Evolutionary conservation across 176 grass and related monocot species (phyloP), one percentile per base, ranked within the genome.

Genomic region (Aegilops speltoides): DNA sequence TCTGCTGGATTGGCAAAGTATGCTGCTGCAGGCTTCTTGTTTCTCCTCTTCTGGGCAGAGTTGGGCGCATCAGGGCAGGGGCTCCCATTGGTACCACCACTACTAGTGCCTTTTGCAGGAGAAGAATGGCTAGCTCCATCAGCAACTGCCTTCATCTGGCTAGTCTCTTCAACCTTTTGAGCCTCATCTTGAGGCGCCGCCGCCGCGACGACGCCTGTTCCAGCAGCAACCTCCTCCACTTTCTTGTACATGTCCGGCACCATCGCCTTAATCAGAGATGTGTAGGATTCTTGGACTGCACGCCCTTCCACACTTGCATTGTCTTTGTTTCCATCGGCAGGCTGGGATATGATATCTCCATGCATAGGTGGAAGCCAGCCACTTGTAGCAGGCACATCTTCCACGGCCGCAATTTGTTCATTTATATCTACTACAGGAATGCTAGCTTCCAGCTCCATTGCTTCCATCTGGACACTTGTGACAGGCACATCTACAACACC

Each of bases 1-100:
- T 85, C 94, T 22, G 87, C 94, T 82, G 94, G 91, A 81, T 89
- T 85, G 14, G 48, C 65, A 14, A 86, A 95, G 48, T 79, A 46
- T 20, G 86, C 41, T 20, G 84, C 41, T 71, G 68, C 29, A 20
- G 64, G 22, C 66, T 86, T 90, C 79, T 83, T 87, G 80, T 85
- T 88, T 67, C 59, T 92, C 61, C 88, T 85, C 74, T 70, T 85
- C 15, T 72, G 76, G 17, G 82, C 48, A 69, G 64, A 84, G 31
- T 70, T 77, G 32, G 68, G 36, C 15, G 56, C 8, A 62, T 64
- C 38, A 40, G 70, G 77, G 38, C 40, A 84, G 59, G 52, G 6
- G 52, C 19, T 38, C 4, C 70, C 77, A 23, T 82, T 91, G 17
- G 10, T 28, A 64, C 5, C 25, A 48, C 16, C 10, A 43, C 41